phyloP scores from a whole-genome alignment of 129 eudicot species.

The Flaveria ramosissima region DNA sequence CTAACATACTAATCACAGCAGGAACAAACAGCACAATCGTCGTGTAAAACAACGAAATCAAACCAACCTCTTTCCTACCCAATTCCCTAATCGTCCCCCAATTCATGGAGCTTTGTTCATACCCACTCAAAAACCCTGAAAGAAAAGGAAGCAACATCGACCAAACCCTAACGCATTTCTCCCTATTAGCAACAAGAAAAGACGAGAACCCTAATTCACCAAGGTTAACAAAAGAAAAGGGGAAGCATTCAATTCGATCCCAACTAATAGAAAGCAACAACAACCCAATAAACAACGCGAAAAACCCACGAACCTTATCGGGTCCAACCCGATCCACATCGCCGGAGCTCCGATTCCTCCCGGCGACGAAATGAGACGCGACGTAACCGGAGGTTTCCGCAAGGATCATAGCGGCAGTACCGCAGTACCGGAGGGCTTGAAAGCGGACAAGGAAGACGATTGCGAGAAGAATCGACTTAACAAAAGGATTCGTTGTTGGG shows the following conservation, averaged over 20 bases:
- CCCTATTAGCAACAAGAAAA: constrained; percentile 38
- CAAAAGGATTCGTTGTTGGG: constrained; percentile 49
- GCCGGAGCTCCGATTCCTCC: constrained; percentile 33
- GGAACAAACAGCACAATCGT: constrained; percentile 75
- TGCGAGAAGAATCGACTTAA: constrained; percentile 64
- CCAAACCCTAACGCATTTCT: constrained; percentile 77
- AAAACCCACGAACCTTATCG: constrained; percentile 75
- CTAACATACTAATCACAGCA: constrained; percentile 81
- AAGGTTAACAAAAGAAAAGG: constrained; percentile 61
- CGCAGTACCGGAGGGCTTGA: constrained; percentile 89
- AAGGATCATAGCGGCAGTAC: constrained; percentile 89
- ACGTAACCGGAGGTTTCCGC: constrained; percentile 76
- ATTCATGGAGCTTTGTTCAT: constrained; percentile 64
- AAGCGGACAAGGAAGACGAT: constrained; percentile 73
- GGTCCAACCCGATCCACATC: constrained; percentile 36
- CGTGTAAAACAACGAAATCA: constrained; percentile 71
- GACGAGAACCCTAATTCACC: constrained; percentile 41
- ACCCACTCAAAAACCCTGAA: constrained; percentile 86
- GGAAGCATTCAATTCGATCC: constrained; percentile 91
- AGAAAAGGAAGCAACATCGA: constrained; percentile 89
- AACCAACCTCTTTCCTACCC: constrained; percentile 66
- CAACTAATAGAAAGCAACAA: constrained; percentile 72
- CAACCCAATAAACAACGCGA: constrained; percentile 59
- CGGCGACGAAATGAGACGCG: constrained; percentile 53
- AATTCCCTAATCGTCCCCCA: constrained; percentile 63